Evolutionary conservation across 2,329 filamentous ascomycete species (phyloP).

Genomic region (Trichoderma sp.): DNA sequence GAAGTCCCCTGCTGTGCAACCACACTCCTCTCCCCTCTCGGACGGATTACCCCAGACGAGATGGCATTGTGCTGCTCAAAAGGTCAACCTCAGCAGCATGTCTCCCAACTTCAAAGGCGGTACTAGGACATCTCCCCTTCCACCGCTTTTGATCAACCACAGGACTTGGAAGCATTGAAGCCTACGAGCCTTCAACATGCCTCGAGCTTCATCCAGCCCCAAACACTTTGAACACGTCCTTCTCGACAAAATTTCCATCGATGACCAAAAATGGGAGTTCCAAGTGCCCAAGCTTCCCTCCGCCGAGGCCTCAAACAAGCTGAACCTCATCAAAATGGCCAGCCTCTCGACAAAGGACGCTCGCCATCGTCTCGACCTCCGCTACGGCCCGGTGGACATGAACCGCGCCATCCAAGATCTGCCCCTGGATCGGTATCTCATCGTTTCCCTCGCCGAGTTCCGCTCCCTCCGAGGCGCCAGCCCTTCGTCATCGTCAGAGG

Average conservation of each 20-base stretch:
- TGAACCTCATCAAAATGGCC: constrained; percentile 26
- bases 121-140: not conserved
- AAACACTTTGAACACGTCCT: constrained; percentile 19
- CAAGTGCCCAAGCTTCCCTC: constrained; percentile 5
- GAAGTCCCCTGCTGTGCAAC: not conserved
- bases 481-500: not conserved
- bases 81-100: too few species aligned
- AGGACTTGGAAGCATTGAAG: not conserved
- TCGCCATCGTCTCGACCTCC: constrained; percentile 35
- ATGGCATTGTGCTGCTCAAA: too few species aligned
- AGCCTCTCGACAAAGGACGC: constrained; percentile 19
- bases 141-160: not conserved
- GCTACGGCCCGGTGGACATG: constrained; percentile 34
- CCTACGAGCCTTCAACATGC: not conserved
- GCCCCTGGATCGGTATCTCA: constrained; percentile 38
- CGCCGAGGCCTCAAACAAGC: constrained; percentile 11
- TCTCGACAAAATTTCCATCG: constrained; percentile 6
- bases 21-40: not conserved
- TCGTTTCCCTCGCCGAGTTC: constrained; percentile 43
- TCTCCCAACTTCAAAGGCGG: too few species aligned
- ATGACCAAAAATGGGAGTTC: constrained; percentile 26
- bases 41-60: not conserved
- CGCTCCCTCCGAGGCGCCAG: constrained; percentile 32
- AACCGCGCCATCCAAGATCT: constrained; percentile 41
- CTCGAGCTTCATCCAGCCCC: constrained; percentile 1